phyloP scores from a whole-genome alignment of 305 asterid species.

The Fraxinus sp. region DNA sequence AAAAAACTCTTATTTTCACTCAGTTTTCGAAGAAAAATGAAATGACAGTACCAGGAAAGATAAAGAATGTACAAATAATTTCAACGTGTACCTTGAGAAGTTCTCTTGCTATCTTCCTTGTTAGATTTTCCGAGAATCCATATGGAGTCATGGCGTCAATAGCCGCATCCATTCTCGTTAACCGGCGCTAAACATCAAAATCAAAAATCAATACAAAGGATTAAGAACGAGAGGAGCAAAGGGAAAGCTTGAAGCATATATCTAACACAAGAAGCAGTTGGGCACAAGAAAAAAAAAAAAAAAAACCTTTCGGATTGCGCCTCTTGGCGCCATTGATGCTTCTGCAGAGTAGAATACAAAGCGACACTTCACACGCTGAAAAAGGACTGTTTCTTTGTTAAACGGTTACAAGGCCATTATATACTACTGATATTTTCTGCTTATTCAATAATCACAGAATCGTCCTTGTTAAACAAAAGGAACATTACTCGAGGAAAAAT shows the following conservation, averaged over 20 bases:
- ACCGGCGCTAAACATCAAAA: slow-evolving; percentile 36
- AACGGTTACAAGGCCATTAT: not conserved
- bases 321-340: slow-evolving; percentile 1
- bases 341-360: not conserved
- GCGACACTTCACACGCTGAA: not conserved
- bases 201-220: not conserved
- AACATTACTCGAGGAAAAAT: not conserved
- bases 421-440: not conserved
- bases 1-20: not conserved
- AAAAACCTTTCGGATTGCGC: not conserved
- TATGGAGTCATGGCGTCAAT: slow-evolving; percentile 52
- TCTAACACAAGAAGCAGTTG: not conserved
- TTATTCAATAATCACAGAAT: not conserved
- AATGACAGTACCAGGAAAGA: not conserved
- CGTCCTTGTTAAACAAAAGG: not conserved
- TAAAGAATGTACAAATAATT: not conserved
- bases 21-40: not conserved
- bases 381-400: not conserved
- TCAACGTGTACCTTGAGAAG: slow-evolving; percentile 43
- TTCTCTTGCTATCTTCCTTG: slow-evolving; percentile 24
- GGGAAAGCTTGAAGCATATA: not conserved
- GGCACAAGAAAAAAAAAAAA: not conserved
- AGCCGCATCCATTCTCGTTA: slow-evolving; percentile 63
- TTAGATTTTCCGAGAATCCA: slow-evolving; percentile 35
- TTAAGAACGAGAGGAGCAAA: not conserved